Evolutionary conservation across 441 rosid species (phyloP), one percentile per base, ranked within the genome.

Genomic region (Theobroma grandiflorum): DNA sequence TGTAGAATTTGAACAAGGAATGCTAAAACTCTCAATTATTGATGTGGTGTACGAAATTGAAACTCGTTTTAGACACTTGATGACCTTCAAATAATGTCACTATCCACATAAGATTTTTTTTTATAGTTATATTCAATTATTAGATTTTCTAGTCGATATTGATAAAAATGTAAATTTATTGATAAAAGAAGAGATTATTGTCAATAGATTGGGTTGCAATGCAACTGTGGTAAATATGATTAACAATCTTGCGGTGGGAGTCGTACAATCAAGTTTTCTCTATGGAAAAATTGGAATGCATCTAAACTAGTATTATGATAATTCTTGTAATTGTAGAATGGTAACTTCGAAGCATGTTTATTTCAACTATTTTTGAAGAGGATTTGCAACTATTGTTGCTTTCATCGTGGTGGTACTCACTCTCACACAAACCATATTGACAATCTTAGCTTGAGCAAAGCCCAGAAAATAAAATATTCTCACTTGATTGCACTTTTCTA

Each of bases 61-160:
- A 26, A 26, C 31, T 26, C 31, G 1, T 26, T 26, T 26, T 10
- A 20, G 57, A 4, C 61, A 42, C 50, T 1, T 42, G 42, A 61
- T 75, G 55, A 70, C 55, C 2, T 55, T 73, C 7, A 78, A 80
- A 57, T 67, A 80, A 12, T 74, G 74, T 15, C 75, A 68, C 38
- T 68, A 68, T 35, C 68, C 53, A 22, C 8, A 9, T 6, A 9
- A 38, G 8, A 33, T 75, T 8, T 31, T 55, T 33, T 11, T 68
- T 0, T 78, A 67, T 35, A 31, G 1, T 18, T 80, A 64, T 20
- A 18, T 80, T 61, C 16, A 22, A 8, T 55, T 80, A 9, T 37
- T 80, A 67, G 74, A 55, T 42, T 11, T 16, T 12, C 75, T 78
- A 2, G 67, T 78, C 11, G 52, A 57, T 22, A 58, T 45, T 2